Evolutionary conservation across 306 rosid species (phyloP).

Genomic region (Casuarina cunninghamiana): DNA sequence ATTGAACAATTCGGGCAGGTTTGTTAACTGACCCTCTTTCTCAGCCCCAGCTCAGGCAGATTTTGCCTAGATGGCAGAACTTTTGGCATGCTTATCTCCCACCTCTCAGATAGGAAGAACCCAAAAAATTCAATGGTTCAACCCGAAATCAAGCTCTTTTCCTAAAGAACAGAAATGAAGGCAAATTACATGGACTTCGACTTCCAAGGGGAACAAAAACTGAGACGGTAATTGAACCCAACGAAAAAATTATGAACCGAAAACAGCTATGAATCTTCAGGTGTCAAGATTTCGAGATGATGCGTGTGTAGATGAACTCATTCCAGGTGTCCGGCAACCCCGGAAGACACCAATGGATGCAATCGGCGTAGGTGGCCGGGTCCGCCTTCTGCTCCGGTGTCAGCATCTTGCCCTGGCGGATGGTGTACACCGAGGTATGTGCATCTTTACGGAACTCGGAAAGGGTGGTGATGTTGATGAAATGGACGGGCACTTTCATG

Average conservation of each 20-base stretch:
- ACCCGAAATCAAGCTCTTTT: slow-evolving; percentile 36
- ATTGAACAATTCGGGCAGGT: slow-evolving; percentile 38
- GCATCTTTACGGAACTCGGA: slow-evolving; percentile 90
- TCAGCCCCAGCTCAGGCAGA: neutral
- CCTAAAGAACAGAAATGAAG: slow-evolving; percentile 27
- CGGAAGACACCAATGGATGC: slow-evolving; percentile 97
- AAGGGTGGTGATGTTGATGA: slow-evolving; percentile 68
- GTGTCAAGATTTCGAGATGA: slow-evolving; percentile 64
- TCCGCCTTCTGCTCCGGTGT: slow-evolving; percentile 79
- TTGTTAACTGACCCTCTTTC: slow-evolving; percentile 2
- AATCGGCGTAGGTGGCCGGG: slow-evolving; percentile 79
- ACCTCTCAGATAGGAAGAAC: slow-evolving; percentile 24
- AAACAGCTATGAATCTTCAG: slow-evolving; percentile 6
- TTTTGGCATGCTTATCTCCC: slow-evolving; percentile 5
- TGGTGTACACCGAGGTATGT: slow-evolving; percentile 84
- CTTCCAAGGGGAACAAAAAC: slow-evolving; percentile 24
- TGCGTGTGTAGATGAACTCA: slow-evolving; percentile 72
- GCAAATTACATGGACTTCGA: slow-evolving; percentile 34
- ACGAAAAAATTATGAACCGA: neutral
- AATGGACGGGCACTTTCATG: slow-evolving; percentile 59
- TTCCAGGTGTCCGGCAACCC: slow-evolving; percentile 97
- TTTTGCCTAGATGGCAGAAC: slow-evolving; percentile 25
- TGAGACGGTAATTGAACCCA: slow-evolving; percentile 18
- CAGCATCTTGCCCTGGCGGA: slow-evolving; percentile 77
- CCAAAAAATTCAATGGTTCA: slow-evolving; percentile 13